A percentile compares a stretch with the other conserved stretches of the same genome.
Conservation (phyloP, 495 filamentous ascomycete genomes). For the Trypethelium eluteriae region DNA sequence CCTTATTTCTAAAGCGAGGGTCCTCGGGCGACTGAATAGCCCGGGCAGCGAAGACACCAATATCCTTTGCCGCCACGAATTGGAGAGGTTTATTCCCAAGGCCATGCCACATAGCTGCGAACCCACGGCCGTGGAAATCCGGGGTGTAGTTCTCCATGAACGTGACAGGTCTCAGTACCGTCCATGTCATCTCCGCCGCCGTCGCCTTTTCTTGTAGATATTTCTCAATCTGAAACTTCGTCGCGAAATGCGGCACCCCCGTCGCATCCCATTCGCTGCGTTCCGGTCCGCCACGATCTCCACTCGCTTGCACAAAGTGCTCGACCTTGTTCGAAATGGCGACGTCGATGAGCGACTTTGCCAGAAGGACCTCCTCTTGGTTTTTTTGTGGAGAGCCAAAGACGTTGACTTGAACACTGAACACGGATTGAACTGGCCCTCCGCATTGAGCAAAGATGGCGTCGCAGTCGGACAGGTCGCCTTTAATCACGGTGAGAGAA, state of each 20-base stretch:
- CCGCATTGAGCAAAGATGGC: slow-evolving; percentile 29
- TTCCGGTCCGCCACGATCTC: slow-evolving; percentile 23
- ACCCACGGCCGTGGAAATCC: slow-evolving; percentile 27
- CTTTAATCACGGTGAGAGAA: slow-evolving; percentile 32
- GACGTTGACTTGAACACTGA: slow-evolving; percentile 19
- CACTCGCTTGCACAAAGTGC: slow-evolving; percentile 25
- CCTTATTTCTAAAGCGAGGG: slow-evolving; percentile 21
- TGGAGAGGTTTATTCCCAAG: slow-evolving; percentile 18
- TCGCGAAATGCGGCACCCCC: slow-evolving; percentile 21
- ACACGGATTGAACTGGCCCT: slow-evolving; percentile 16
- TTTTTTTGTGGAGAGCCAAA: neutral
- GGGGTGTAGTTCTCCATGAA: slow-evolving; percentile 40
- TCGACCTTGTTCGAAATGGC: slow-evolving; percentile 21
- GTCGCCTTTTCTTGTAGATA: slow-evolving; percentile 15
- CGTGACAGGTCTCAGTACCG: slow-evolving; percentile 37
- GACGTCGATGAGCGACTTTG: slow-evolving; percentile 21
- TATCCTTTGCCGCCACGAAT: slow-evolving; percentile 33
- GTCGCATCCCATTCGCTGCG: slow-evolving; percentile 21
- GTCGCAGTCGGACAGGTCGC: slow-evolving; percentile 29
- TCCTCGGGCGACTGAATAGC: slow-evolving; percentile 26
- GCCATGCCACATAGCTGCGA: slow-evolving; percentile 26
- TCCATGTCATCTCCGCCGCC: slow-evolving; percentile 18
- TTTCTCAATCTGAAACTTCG: slow-evolving; percentile 23
- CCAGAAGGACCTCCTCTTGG: slow-evolving; percentile 5
- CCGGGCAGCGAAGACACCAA: slow-evolving; percentile 35